phyloP scores from a whole-genome alignment of 1,284 basidiomycete genomes.

The Abortiporus biennis region DNA sequence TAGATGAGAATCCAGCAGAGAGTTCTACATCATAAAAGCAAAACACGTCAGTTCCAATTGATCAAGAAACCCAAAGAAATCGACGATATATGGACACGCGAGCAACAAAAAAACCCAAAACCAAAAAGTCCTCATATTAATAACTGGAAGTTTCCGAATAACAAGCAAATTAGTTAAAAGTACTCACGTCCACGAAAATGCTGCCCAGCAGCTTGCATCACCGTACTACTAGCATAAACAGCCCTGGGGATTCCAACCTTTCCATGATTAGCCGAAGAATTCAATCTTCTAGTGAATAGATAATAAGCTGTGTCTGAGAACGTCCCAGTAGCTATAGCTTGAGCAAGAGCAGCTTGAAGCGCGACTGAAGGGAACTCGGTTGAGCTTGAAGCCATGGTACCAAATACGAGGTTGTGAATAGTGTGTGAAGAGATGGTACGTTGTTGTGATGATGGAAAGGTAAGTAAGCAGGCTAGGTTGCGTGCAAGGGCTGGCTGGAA shows the following conservation, averaged over 20 bases:
- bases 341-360: conserved; percentile 11
- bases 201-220: conserved; percentile 10
- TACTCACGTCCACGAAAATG: conserved; percentile 13
- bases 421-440: no score
- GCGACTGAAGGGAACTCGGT: conserved; percentile 2
- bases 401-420: no score
- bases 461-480: no score
- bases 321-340: conserved; percentile 9
- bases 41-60: background rate
- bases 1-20: conserved; percentile 1
- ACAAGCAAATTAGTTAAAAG: no score
- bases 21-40: conserved; percentile 5
- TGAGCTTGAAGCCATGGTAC: no score
- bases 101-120: no score
- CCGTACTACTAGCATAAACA: conserved; percentile 14
- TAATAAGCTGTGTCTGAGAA: conserved; percentile 16
- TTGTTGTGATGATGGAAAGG: no score
- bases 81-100: no score
- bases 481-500: no score
- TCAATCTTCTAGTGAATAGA: conserved; percentile 12
- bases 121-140: background rate
- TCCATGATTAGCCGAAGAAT: no score
- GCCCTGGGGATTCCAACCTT: conserved; percentile 9
- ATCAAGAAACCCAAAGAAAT: no score
- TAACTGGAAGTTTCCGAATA: no score